Conservation (phyloP, 1,284 basidiomycete species). For the Chondrostereum purpureum region DNA sequence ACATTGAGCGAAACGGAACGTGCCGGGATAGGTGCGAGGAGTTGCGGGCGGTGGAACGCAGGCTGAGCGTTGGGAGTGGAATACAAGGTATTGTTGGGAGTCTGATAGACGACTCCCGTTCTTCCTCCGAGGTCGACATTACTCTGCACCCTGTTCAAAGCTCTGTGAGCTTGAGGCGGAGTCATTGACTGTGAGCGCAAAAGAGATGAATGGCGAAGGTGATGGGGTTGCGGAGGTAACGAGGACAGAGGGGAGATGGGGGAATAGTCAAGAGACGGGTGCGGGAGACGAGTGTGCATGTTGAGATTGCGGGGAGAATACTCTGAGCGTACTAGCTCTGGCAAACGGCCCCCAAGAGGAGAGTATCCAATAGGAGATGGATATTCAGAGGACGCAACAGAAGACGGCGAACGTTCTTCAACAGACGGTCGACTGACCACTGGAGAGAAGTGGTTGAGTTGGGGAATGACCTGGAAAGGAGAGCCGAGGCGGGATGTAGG, state of each 20-base stretch:
- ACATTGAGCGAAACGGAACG: slow-evolving; percentile 20
- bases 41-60: slow-evolving; percentile 12
- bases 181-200: slow-evolving; percentile 39
- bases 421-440: slow-evolving; percentile 13
- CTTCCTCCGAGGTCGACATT: slow-evolving; percentile 36
- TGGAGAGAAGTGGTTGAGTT: too few species aligned
- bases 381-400: too few species aligned
- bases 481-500: slow-evolving; percentile 8
- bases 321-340: too few species aligned
- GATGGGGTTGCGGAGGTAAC: too few species aligned
- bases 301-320: slow-evolving; percentile 2
- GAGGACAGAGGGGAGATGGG: too few species aligned
- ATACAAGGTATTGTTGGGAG: slow-evolving; percentile 33
- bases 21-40: slow-evolving; percentile 31
- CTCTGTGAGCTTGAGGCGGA: slow-evolving; percentile 34
- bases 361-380: too few species aligned
- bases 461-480: slow-evolving; percentile 8
- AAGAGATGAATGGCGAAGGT: too few species aligned
- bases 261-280: too few species aligned
- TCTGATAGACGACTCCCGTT: slow-evolving; percentile 60
- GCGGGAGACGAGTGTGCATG: too few species aligned
- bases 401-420: slow-evolving; percentile 1
- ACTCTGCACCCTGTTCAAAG: slow-evolving; percentile 39
- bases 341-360: too few species aligned
- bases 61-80: slow-evolving; percentile 19